Evolutionary conservation across 352 stramenopile genomes (phyloP).

Genomic region (Globisporangium paroecandrum): DNA sequence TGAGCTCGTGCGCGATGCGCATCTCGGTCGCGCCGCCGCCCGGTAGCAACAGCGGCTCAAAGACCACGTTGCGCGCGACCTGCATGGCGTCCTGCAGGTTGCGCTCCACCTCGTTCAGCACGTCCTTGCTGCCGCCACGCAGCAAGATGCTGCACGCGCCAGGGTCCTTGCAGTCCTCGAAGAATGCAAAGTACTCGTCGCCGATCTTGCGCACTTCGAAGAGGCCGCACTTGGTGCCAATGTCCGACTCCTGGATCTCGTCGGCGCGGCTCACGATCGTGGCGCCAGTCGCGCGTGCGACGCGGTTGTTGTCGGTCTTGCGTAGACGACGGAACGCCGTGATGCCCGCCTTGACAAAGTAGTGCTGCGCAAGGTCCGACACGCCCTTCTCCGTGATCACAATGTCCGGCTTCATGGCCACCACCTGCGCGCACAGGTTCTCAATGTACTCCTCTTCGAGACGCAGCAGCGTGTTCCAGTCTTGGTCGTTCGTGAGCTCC

Average conservation of each 20-base stretch:
- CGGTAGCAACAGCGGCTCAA: conserved; percentile 96
- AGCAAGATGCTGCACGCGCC: conserved; percentile 99
- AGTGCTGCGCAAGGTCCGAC: conserved; percentile 99
- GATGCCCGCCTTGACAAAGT: conserved; percentile 98
- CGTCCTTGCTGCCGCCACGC: conserved; percentile 98
- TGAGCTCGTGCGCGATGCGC: conserved; percentile 94
- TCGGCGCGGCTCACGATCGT: conserved; percentile 98
- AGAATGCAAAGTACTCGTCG: conserved; percentile 98
- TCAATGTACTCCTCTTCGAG: conserved; percentile 99
- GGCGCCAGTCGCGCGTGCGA: conserved; percentile 94
- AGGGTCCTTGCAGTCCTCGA: conserved; percentile 97
- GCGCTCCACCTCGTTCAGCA: conserved; percentile 99
- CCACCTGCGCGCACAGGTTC: conserved; percentile 98
- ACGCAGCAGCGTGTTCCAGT: conserved; percentile 98
- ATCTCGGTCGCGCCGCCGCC: conserved; percentile 98
- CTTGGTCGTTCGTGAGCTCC: conserved; percentile 98
- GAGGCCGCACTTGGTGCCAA: conserved; percentile 97
- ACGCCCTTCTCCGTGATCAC: conserved; percentile 99
- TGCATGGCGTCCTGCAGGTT: conserved; percentile 99
- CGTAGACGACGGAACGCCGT: conserved; percentile 98
- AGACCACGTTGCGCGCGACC: conserved; percentile 99
- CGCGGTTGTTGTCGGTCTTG: conserved; percentile 99
- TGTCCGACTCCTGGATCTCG: conserved; percentile 98
- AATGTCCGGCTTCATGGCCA: conserved; percentile 98
- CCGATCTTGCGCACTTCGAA: conserved; percentile 96